phyloP scores from a whole-genome alignment of 2,329 filamentous ascomycete species.

The Coniochaeta hoffmannii region DNA sequence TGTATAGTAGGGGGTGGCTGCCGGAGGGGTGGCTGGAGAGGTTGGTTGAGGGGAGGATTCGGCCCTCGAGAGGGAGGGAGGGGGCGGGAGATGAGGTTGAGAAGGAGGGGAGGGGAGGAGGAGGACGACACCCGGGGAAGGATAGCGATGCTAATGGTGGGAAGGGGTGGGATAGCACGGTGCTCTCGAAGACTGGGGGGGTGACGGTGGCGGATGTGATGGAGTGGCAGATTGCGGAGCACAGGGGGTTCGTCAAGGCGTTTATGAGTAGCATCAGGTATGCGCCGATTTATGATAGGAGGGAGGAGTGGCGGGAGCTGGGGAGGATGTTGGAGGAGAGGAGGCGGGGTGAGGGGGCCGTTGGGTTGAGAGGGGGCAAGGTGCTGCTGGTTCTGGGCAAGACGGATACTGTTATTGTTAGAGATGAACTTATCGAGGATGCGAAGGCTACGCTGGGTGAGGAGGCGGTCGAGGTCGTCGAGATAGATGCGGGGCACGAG shows the following conservation, averaged over 20 bases:
- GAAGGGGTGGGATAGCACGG: constrained; percentile 34
- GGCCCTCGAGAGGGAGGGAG: constrained; percentile 30
- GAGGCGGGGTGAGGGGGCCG: constrained; percentile 19
- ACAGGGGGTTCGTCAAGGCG: constrained; percentile 60
- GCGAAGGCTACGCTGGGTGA: constrained; percentile 47
- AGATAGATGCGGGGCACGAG: constrained; percentile 61
- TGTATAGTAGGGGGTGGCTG: constrained; percentile 54
- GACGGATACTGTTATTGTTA: constrained; percentile 59
- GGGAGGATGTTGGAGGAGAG: constrained; percentile 38
- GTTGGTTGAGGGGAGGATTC: constrained; percentile 43
- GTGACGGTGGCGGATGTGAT: constrained; percentile 57
- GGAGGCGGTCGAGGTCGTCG: constrained; percentile 46
- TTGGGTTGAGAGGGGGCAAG: constrained; percentile 35
- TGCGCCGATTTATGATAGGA: constrained; percentile 60
- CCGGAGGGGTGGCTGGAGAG: constrained; percentile 50
- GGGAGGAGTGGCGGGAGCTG: constrained; percentile 54
- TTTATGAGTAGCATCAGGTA: constrained; percentile 66
- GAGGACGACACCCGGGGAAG: too few species aligned
- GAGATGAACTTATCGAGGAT: constrained; percentile 57
- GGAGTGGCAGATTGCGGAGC: constrained; percentile 59
- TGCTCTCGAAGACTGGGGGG: constrained; percentile 43
- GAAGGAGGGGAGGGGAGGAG: constrained; percentile 26
- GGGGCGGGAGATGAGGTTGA: constrained; percentile 26
- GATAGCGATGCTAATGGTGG: constrained; percentile 30
- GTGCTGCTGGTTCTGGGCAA: constrained; percentile 60